Percentiles rank a stretch among this genome's conserved stretches.
Evolutionary conservation across 495 filamentous ascomycete species (phyloP).

Genomic region (Xylaria scruposa): DNA sequence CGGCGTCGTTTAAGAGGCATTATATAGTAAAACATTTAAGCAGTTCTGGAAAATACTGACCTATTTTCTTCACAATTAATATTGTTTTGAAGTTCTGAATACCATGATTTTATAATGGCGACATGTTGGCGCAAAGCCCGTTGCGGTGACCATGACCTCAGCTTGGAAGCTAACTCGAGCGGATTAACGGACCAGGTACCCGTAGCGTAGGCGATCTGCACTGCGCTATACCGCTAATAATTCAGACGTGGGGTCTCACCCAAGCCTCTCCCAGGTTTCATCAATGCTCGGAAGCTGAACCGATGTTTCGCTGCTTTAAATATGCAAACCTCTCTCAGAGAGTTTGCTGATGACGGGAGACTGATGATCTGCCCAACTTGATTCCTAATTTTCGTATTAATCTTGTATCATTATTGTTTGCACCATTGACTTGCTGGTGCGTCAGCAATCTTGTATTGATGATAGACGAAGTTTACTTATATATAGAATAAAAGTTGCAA

Average conservation of each 20-base stretch:
- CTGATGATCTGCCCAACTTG: not conserved
- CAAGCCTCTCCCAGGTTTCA: not conserved
- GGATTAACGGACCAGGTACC: slow-evolving; percentile 18
- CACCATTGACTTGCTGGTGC: not conserved
- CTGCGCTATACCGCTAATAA: not conserved
- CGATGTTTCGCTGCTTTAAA: not conserved
- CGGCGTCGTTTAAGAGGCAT: not conserved
- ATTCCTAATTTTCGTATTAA: not conserved
- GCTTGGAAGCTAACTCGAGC: not conserved
- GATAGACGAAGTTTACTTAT: not conserved
- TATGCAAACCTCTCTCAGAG: not conserved
- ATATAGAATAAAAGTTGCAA: not conserved
- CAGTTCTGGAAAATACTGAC: not conserved
- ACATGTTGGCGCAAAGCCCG: no score
- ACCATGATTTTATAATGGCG: no score
- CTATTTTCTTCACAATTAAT: no score
- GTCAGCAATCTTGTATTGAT: not conserved
- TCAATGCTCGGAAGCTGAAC: slow-evolving; percentile 1
- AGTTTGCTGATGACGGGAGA: not conserved
- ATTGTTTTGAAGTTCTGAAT: not conserved
- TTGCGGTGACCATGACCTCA: not conserved
- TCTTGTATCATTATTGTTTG: not conserved
- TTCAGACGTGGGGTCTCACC: not conserved
- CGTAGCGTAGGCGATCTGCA: slow-evolving; percentile 1
- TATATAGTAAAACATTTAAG: not conserved